Percentiles rank a stretch among this genome's conserved stretches.
These are phyloP conservation scores for Trichosporon ovoides DNA, from an alignment of 1,284 basidiomycete genomes.

Conservation along the genomic window DNA sequence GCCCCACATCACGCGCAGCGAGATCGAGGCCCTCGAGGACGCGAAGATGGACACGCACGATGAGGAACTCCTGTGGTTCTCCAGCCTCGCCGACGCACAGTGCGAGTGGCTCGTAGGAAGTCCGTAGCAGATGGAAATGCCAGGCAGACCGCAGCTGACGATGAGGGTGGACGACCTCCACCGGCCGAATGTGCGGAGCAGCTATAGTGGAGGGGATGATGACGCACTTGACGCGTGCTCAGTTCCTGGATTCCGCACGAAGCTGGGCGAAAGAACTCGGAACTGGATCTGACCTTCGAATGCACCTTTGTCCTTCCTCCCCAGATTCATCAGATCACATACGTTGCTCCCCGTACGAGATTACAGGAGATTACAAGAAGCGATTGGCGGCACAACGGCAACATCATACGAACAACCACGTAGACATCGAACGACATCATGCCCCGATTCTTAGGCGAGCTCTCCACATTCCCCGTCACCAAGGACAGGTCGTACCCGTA, in stretches of 20 bases:
- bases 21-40: not conserved
- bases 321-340: too few species aligned
- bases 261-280: too few species aligned
- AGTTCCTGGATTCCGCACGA: not conserved
- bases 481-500: conserved; percentile 26
- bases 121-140: not conserved
- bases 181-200: not conserved
- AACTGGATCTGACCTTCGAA: too few species aligned
- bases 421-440: not conserved
- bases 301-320: too few species aligned
- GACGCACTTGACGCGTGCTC: conserved; percentile 1
- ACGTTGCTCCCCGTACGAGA: too few species aligned
- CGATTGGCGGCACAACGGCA: too few species aligned
- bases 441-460: conserved; percentile 1
- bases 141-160: too few species aligned
- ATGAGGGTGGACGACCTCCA: not conserved
- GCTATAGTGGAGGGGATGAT: not conserved
- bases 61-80: too few species aligned
- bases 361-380: too few species aligned
- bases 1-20: too few species aligned
- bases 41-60: not conserved
- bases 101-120: not conserved
- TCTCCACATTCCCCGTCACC: conserved; percentile 3
- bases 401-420: not conserved
- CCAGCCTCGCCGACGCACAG: not conserved